Evolutionary conservation across 257 asterid species (phyloP), one percentile per base, ranked within the genome.

Genomic region (Echium plantagineum): DNA sequence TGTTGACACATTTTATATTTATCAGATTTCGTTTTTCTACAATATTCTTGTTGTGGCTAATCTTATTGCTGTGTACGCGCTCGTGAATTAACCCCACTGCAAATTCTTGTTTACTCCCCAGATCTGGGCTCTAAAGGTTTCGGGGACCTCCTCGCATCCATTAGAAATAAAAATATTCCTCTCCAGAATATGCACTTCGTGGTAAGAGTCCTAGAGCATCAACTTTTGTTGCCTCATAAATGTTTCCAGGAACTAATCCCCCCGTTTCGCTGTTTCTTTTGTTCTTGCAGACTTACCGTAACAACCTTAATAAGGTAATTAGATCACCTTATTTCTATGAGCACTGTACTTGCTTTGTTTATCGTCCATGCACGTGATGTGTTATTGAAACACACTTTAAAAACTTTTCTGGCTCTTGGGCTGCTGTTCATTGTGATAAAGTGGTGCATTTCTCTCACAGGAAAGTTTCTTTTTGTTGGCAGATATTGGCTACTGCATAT

Each of bases 131-230:
- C 94, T 68, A 84, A 85, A 70, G 97, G 98, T 53, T 91, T 91
- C 58, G 96, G 98, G 52, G 95, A 91, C 81, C 84, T 91, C 53
- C 90, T 91, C 65, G 80, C 87, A 63, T 78, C 94, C 65, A 85
- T 91, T 67, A 79, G 98, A 74, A 79, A 83, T 66, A 85, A 81
- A 72, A 85, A 69, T 58, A 82, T 85, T 42, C 89, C 94, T n/a
- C 96, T 91, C 76, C 89, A 84, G 61, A 85, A 85, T 78, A 91
- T 91, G 94, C 98, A 91, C 83, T 91, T 91, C 67, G 98, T 88
- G 94, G 98, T 91, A 83, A 88, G 89, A 76, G 51, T 51, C 19
- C 4, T 58, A 48, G 22, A 61, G 9, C 67, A 59, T 47, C 52
- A 21, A 7, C 42, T 64, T 62, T 9, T 12, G 17, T 21, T 66